phyloP scores from a whole-genome alignment of 176 grass and related monocot species.

The Cenchrus fungigraminus region DNA sequence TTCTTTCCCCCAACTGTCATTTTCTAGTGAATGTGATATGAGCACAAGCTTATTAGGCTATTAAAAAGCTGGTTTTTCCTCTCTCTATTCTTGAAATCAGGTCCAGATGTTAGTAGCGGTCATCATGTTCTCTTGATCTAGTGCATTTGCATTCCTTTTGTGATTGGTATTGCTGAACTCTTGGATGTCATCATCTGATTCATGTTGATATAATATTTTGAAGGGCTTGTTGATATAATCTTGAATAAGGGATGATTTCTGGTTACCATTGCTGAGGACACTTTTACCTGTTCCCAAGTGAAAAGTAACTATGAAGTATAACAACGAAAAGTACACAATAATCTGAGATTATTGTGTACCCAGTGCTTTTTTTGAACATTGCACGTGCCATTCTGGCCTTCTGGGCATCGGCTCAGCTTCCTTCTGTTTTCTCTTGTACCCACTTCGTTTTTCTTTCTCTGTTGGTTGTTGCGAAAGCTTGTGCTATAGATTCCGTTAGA shows the following conservation, averaged over 20 bases:
- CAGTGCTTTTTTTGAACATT: background rate
- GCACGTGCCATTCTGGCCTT: background rate
- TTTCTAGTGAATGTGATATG: background rate
- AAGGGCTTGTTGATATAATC: background rate
- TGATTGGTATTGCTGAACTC: background rate
- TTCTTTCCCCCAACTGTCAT: background rate
- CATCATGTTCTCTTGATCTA: background rate
- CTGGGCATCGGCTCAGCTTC: background rate
- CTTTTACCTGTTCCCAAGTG: background rate
- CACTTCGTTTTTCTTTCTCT: background rate
- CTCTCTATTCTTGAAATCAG: background rate
- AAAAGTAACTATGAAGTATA: background rate
- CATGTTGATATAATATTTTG: background rate
- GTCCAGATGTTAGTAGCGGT: too few species aligned
- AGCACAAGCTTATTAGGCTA: background rate
- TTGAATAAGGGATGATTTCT: background rate
- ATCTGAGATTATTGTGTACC: background rate
- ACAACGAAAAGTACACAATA: too few species aligned
- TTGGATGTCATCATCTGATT: background rate
- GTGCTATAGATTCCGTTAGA: background rate
- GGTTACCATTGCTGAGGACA: background rate
- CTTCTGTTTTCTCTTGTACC: conserved; percentile 4
- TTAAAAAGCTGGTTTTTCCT: background rate
- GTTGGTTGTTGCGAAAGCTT: background rate
- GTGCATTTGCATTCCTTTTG: background rate